Evolutionary conservation across 169 alveolate species (phyloP).

Genomic region (Miamiensis avidus): DNA sequence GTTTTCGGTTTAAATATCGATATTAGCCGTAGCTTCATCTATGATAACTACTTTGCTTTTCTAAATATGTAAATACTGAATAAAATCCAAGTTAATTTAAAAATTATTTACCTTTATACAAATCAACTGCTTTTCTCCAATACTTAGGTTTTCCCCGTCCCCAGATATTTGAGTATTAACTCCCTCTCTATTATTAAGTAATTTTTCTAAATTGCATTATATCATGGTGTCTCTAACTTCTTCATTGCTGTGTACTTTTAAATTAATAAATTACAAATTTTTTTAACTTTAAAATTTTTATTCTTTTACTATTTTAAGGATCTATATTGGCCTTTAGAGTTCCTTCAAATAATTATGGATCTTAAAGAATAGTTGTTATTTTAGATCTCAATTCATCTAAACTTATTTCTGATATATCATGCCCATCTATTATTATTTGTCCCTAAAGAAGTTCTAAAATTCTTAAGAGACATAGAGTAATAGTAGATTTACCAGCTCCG

Average conservation of each 20-base stretch:
- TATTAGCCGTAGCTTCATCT: slow-evolving; percentile 90
- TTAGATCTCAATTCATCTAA: slow-evolving; percentile 61
- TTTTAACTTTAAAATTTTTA: too few relatives aligned
- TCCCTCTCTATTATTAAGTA: neutral
- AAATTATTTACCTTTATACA: slow-evolving; percentile 73
- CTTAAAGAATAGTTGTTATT: slow-evolving; percentile 77
- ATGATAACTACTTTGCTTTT: slow-evolving; percentile 73
- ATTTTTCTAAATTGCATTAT: neutral
- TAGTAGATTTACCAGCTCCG: slow-evolving; percentile 85
- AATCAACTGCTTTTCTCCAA: slow-evolving; percentile 83
- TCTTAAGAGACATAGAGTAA: slow-evolving; percentile 66
- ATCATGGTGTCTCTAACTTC: neutral
- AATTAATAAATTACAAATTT: too few relatives aligned
- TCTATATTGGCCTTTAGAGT: slow-evolving; percentile 77
- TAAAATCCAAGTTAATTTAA: neutral
- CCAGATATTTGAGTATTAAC: slow-evolving; percentile 23
- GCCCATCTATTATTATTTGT: slow-evolving; percentile 65
- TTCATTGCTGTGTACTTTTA: neutral
- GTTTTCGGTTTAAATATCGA: slow-evolving; percentile 82
- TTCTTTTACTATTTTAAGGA: slow-evolving; percentile 50
- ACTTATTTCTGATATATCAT: slow-evolving; percentile 54
- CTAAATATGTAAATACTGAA: too few relatives aligned
- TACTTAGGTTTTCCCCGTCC: slow-evolving; percentile 67
- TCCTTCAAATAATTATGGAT: slow-evolving; percentile 79
- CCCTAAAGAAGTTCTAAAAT: slow-evolving; percentile 66